Conservation (phyloP, 768 basidiomycete genomes). For the Coprinopsis marcescibilis region DNA sequence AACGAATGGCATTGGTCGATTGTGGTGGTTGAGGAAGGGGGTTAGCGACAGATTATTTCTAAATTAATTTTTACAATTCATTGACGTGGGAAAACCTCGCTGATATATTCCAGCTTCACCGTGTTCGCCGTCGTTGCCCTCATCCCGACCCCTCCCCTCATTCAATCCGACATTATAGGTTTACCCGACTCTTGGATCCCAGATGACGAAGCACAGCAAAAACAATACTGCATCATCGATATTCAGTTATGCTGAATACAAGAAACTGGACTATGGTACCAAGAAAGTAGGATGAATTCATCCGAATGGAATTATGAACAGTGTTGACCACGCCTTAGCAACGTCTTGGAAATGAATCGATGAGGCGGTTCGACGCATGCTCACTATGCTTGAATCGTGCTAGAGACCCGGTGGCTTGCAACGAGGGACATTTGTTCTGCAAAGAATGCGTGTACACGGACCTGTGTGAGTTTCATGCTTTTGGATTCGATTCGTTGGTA, state of each 20-base stretch:
- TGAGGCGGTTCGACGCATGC: conserved; percentile 90
- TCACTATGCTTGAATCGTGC: conserved; percentile 82
- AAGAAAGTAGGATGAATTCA: conserved; percentile 44
- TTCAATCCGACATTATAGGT: neutral
- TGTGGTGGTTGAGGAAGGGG: neutral
- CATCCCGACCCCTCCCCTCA: neutral
- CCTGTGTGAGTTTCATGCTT: conserved; percentile 47
- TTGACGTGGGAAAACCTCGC: conserved; percentile 10
- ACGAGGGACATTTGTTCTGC: conserved; percentile 90
- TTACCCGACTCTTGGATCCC: neutral
- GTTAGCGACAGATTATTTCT: neutral
- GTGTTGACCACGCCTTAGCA: conserved; percentile 33
- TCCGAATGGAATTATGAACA: neutral
- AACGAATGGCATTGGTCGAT: neutral
- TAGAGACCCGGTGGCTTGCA: conserved; percentile 77
- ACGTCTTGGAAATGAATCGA: conserved; percentile 86
- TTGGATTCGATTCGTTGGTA: conserved; percentile 3
- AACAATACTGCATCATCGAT: conserved; percentile 87
- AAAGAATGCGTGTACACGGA: conserved; percentile 91
- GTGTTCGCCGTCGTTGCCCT: neutral
- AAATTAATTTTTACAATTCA: conserved; percentile 1
- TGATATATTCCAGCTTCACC: neutral
- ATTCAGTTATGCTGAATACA: conserved; percentile 87
- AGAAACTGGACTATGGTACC: conserved; percentile 80
- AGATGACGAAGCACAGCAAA: conserved; percentile 86